These are phyloP conservation scores for Chaetomium sp. DNA, from an alignment of 2,329 filamentous ascomycete genomes.

Conservation along the genomic window DNA sequence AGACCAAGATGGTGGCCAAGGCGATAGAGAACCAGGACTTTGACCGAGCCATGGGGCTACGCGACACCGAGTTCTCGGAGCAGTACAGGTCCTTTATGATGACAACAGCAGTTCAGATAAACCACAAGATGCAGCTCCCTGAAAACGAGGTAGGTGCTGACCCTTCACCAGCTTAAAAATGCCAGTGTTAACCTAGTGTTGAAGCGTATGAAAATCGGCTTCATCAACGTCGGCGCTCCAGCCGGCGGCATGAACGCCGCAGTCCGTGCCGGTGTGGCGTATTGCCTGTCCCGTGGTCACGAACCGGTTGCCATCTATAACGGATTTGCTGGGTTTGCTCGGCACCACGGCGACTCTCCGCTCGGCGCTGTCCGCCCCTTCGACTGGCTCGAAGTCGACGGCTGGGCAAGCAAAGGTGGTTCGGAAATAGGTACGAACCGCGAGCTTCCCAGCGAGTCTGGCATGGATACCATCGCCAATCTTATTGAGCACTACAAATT, in stretches of 20 bases:
- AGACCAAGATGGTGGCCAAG: constrained; percentile 81
- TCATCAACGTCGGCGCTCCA: constrained; percentile 94
- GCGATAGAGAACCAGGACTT: constrained; percentile 87
- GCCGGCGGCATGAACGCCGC: constrained; percentile 98
- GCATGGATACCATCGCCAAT: constrained; percentile 78
- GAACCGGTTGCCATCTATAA: constrained; percentile 93
- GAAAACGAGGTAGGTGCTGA: constrained; percentile 63
- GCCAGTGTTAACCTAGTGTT: constrained; percentile 36
- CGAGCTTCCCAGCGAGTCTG: constrained; percentile 81
- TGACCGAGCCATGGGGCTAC: constrained; percentile 79
- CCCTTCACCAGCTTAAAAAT: neutral
- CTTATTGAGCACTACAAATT: constrained; percentile 86
- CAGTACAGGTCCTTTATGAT: constrained; percentile 90
- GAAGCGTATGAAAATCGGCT: constrained; percentile 86
- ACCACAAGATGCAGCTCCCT: constrained; percentile 65
- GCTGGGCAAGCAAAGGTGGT: constrained; percentile 94
- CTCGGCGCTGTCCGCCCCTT: constrained; percentile 81
- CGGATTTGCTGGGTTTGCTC: constrained; percentile 89
- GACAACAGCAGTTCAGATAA: constrained; percentile 80
- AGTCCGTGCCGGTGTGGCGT: constrained; percentile 87
- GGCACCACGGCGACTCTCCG: constrained; percentile 84
- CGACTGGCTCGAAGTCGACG: constrained; percentile 90
- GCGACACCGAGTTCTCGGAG: constrained; percentile 91
- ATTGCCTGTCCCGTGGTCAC: constrained; percentile 90
- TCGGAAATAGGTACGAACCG: constrained; percentile 98